Evolutionary conservation across 2,329 filamentous ascomycete genomes (phyloP).

Genomic region (Sporothrix dimorphospora): DNA sequence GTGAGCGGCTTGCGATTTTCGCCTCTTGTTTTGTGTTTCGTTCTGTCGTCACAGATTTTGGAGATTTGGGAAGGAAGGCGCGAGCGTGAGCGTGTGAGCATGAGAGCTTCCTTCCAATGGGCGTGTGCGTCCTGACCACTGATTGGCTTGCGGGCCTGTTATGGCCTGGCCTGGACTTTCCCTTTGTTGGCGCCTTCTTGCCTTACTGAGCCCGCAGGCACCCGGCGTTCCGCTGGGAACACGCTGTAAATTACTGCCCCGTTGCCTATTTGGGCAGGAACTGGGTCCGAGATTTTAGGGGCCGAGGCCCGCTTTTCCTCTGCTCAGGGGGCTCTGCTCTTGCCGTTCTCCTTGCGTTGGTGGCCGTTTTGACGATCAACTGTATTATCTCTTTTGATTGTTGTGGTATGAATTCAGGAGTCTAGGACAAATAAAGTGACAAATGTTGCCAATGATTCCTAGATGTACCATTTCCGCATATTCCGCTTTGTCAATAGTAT

Average conservation of each 20-base stretch:
- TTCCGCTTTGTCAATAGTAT: not conserved
- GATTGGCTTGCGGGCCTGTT: conserved; percentile 5
- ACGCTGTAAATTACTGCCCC: not conserved
- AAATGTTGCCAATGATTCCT: no score
- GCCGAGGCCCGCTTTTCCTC: not conserved
- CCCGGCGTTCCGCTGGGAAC: conserved; percentile 10
- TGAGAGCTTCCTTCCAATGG: not conserved
- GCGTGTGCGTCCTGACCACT: not conserved
- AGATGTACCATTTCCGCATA: not conserved
- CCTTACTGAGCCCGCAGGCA: conserved; percentile 14
- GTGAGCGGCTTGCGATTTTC: not conserved
- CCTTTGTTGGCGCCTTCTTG: not conserved
- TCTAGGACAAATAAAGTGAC: not conserved
- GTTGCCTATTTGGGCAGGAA: not conserved
- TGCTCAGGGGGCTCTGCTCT: not conserved
- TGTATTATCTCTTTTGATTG: not conserved
- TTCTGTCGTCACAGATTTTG: conserved; percentile 19
- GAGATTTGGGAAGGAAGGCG: conserved; percentile 6
- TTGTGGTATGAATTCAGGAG: not conserved
- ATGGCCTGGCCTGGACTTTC: not conserved
- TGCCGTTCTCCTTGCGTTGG: not conserved
- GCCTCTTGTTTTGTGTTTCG: not conserved
- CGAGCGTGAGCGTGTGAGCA: not conserved
- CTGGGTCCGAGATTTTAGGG: not conserved
- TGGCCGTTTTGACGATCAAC: not conserved